Evolutionary conservation across 2,329 filamentous ascomycete genomes (phyloP).

Genomic region (Botrytis aclada): DNA sequence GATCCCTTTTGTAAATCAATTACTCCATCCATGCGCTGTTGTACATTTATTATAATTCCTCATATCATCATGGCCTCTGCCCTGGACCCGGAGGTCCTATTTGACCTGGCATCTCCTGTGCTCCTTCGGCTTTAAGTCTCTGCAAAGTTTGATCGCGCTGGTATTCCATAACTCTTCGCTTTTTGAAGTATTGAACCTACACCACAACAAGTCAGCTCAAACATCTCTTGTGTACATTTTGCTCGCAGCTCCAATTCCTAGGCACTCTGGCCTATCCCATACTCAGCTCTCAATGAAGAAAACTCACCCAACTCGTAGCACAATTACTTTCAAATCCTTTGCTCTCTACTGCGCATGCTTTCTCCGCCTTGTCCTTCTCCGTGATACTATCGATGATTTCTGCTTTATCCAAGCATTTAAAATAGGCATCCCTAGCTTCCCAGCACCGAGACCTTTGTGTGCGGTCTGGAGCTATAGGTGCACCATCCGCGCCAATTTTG

Average conservation of each 20-base stretch:
- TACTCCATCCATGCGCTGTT: conserved; percentile 8
- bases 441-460: conserved; percentile 81
- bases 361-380: conserved; percentile 52
- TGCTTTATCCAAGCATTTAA: conserved; percentile 78
- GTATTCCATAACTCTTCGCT: conserved; percentile 87
- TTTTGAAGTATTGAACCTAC: conserved; percentile 96
- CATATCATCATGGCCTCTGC: conserved; percentile 15
- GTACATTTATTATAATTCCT: conserved; percentile 4
- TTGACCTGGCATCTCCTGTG: conserved; percentile 51
- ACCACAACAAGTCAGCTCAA: conserved; percentile 17
- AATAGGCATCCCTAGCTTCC: conserved; percentile 85
- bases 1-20: background rate
- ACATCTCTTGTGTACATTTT: conserved; percentile 21
- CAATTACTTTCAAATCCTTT: conserved; percentile 78
- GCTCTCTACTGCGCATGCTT: conserved; percentile 58
- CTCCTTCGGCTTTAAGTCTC: conserved; percentile 70
- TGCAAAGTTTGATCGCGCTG: conserved; percentile 79
- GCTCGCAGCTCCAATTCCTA: too few relatives aligned
- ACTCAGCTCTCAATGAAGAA: background rate
- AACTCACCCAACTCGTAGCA: conserved; percentile 81
- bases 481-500: conserved; percentile 52
- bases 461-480: conserved; percentile 78
- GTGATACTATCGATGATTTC: conserved; percentile 73
- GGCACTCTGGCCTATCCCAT: background rate
- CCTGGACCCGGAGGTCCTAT: conserved; percentile 25